Evolutionary conservation across 2,329 filamentous ascomycete genomes (phyloP), one percentile per base, ranked within the genome.

Genomic region (Gaeumannomyces sp.): DNA sequence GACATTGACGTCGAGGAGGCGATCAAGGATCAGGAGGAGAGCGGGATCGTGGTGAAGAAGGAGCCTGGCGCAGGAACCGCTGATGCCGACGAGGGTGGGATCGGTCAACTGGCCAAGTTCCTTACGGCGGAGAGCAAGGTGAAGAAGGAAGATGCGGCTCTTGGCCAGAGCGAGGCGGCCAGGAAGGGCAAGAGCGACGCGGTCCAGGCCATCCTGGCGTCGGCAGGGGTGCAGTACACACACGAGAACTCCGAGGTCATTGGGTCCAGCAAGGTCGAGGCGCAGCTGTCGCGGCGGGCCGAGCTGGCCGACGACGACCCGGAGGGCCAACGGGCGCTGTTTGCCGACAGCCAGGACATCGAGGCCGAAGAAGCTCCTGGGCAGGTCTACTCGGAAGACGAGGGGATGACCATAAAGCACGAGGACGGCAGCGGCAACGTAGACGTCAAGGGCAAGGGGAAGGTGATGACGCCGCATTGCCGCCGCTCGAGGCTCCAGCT

Each of bases 201-300:
- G 0, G 84, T 98, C 38, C 90, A 94, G 70, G 95, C 93, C 2
- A 98, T 99, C 67, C 85, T 99, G 1, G 87, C 91, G 3, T 87
- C 89, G 10, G 93, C 91, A 0, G 95, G 95, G 2, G 93, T 99
- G 0, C 89, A 95, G 72, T 99, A 99, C 74, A 96, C 93, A 0
- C 95, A 99, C 73, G 91, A 98, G 70, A 99, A 99, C 73, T 92
- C 91, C 1, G 93, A 99, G 76, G 93, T 99, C 19, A 86, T 99
- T 65, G 95, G 95, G 14, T 89, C 92, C 0, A 95, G 90, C n/a
- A 92, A 90, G 70, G 85, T 97, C n/a, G 95, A 99, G 77, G 89
- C 91, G 68, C 86, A 89, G 65, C 84, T 99, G 6, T 93, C 90
- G 60, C 88, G 88, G 27, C 87, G 86, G 58, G 95, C 94, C 5